Base-by-base conservation (phyloP, 805 yeast genomes). In the Cyberlindnera maclurae region DNA sequence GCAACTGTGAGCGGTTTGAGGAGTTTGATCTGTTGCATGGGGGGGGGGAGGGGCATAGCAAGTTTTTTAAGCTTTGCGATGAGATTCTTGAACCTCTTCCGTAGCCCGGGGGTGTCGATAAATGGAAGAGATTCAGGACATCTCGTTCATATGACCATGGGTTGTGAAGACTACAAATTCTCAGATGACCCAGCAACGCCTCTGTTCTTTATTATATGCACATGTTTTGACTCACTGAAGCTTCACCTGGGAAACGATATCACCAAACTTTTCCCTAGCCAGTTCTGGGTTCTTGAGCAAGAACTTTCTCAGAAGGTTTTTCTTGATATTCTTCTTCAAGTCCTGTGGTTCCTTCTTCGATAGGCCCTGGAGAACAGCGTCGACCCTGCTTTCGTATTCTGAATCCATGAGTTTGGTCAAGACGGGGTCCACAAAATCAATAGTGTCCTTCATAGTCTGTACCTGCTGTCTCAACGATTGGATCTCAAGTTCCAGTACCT, bases 271-370 rank as follows among this genome's bases (percentile, higher is more conserved):
- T 29, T 37, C 45, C 40, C 36, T 51, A 10, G 57, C 57, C 22
- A 37, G 29, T 6, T 43, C 51, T 12, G 52, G 43, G 27, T 48
- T 45, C 29, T 66, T 63, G 49, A 72, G 62, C 20, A 77, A 63
- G 57, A 71, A 79, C 60, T 82, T 84, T 56, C 87, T 72, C 50
- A 84, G 59, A 33, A 85, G 60, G 59, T 88, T 88, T 65, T 83
- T 85, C 55, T 70, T 77, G 16, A 79, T 75, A 57, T 70, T 69
- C 37, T 64, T 65, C 55, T 74, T 71, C 45, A 72, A 49, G 20
- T 42, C 29, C 15, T 64, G 60, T 7, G 73, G 71, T 26, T 67
- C 60, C 40, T 56, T 46, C 39, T 52, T 58, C 10, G 70, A 67
- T 36, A 67, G 51, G 29, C 54, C 55, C 27, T 45, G 40, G 18